These are phyloP conservation scores for Ceratobasidium sp. DNA, from an alignment of 1,284 basidiomycete genomes.

Conservation along the genomic window DNA sequence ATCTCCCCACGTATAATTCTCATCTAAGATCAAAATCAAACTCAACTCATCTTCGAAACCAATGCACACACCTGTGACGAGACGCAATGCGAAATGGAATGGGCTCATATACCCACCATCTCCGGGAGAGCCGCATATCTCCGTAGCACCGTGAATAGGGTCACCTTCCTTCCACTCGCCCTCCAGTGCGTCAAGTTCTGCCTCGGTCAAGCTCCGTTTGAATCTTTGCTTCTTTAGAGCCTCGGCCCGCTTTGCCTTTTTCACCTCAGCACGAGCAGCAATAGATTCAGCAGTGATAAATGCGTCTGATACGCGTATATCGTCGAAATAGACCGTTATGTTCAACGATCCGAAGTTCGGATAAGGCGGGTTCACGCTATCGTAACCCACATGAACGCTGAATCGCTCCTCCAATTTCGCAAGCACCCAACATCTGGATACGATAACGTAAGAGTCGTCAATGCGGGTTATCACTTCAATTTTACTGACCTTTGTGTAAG, in stretches of 20 bases:
- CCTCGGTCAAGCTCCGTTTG: background rate
- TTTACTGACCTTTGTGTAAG: too few relatives aligned
- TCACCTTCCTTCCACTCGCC: background rate
- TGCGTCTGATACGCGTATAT: background rate
- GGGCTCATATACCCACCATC: background rate
- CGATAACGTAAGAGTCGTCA: background rate
- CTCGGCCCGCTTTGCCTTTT: background rate
- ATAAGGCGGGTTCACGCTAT: background rate
- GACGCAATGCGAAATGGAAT: background rate
- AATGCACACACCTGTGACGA: background rate
- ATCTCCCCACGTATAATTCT: background rate
- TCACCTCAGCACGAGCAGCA: background rate
- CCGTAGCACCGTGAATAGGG: background rate
- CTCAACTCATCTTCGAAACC: too few relatives aligned
- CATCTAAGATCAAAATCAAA: too few relatives aligned
- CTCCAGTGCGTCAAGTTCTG: background rate
- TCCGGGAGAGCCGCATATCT: background rate
- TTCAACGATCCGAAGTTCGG: background rate
- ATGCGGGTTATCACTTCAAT: too few relatives aligned
- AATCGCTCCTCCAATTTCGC: background rate
- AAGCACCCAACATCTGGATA: background rate
- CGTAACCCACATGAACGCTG: constrained; percentile 5
- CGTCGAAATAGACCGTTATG: background rate
- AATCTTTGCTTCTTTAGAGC: background rate
- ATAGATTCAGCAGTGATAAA: background rate